phyloP scores from a whole-genome alignment of 2,329 filamentous ascomycete species.

The Calonectria pseudoreteaudii region DNA sequence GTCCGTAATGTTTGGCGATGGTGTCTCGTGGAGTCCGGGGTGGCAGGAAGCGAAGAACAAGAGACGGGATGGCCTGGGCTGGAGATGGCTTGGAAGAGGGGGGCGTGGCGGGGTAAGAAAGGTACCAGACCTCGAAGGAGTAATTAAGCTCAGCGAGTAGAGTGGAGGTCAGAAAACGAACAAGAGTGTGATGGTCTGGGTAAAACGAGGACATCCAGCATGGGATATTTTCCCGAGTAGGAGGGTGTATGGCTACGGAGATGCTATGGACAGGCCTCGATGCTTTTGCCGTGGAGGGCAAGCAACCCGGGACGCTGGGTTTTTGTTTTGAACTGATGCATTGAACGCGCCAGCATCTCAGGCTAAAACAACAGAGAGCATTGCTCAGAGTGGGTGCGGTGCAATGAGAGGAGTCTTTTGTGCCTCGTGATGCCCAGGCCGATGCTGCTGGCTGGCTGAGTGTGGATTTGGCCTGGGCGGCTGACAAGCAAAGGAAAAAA shows the following conservation, averaged over 20 bases:
- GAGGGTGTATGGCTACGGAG: neutral
- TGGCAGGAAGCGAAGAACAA: constrained; percentile 7
- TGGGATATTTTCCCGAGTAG: neutral
- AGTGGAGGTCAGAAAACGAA: constrained; percentile 4
- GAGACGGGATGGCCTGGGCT: constrained; percentile 15
- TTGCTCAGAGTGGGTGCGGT: neutral
- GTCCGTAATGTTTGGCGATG: constrained; percentile 13
- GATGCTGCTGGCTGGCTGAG: constrained; percentile 20
- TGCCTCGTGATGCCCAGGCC: constrained; percentile 23
- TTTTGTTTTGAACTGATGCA: neutral
- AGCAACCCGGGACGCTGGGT: neutral
- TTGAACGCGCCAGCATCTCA: neutral
- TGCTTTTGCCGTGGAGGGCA: neutral
- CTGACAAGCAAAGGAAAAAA: neutral
- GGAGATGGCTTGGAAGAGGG: constrained; percentile 16
- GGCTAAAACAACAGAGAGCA: constrained; percentile 11
- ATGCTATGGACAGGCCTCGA: neutral
- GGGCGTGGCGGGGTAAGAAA: constrained; percentile 14
- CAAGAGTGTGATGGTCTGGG: neutral
- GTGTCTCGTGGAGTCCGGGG: constrained; percentile 6
- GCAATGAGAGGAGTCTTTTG: constrained; percentile 20
- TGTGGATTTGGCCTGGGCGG: neutral
- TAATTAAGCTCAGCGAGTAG: neutral
- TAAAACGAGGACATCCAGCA: constrained; percentile 2
- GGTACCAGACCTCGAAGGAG: neutral